phyloP scores from a whole-genome alignment of 805 yeast species.

The Candida ficus region DNA sequence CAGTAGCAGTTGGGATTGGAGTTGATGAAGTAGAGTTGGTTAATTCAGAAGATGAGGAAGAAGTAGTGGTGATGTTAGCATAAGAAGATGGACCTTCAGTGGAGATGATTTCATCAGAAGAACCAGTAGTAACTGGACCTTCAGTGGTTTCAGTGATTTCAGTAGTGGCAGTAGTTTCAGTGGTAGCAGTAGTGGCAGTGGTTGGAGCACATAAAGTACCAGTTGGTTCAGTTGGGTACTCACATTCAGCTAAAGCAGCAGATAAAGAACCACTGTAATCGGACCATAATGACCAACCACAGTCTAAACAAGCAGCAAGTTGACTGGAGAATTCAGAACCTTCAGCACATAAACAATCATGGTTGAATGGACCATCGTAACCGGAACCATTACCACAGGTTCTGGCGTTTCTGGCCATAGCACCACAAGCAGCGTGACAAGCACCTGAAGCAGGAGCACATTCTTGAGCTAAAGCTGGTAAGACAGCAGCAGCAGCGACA shows the following conservation, averaged over 20 bases:
- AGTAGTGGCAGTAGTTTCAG: neutral
- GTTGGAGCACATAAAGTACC: slow-evolving; percentile 18
- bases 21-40: neutral
- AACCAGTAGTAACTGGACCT: neutral
- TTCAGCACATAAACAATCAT: slow-evolving; percentile 18
- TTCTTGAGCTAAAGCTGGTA: neutral
- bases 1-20: neutral
- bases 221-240: slow-evolving; percentile 25
- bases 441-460: neutral
- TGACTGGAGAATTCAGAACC: slow-evolving; percentile 13
- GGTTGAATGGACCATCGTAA: slow-evolving; percentile 15
- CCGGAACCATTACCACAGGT: slow-evolving; percentile 15
- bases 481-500: slow-evolving; percentile 15
- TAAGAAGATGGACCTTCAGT: neutral
- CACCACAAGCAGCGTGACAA: slow-evolving; percentile 17
- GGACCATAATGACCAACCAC: slow-evolving; percentile 33
- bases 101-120: too few relatives aligned
- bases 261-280: slow-evolving; percentile 25
- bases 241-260: slow-evolving; percentile 24
- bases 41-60: neutral
- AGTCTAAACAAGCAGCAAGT: slow-evolving; percentile 26
- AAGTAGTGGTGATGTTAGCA: neutral
- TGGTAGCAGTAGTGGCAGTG: slow-evolving; percentile 10
- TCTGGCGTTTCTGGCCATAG: slow-evolving; percentile 26
- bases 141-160: neutral